Evolutionary conservation across 164 flowering plant species (phyloP).

Genomic region (Malania oleifera): DNA sequence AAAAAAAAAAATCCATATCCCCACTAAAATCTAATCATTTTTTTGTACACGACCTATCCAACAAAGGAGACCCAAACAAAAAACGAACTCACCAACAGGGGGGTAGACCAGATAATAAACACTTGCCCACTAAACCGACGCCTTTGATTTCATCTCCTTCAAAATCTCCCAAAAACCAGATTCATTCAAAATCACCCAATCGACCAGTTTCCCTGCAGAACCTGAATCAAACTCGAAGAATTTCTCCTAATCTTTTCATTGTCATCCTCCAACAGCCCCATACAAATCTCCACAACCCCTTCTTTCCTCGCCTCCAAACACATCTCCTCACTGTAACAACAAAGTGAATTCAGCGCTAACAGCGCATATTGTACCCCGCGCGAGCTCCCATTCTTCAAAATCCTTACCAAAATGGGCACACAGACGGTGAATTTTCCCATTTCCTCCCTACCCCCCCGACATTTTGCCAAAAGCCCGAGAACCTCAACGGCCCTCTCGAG

Average conservation of each 20-base stretch:
- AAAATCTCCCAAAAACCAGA: background rate
- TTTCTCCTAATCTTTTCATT: constrained; percentile 76
- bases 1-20: constrained; percentile 10
- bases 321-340: constrained; percentile 38
- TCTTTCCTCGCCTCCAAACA: constrained; percentile 41
- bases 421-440: constrained; percentile 48
- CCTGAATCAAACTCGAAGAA: constrained; percentile 58
- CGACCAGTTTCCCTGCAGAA: constrained; percentile 26
- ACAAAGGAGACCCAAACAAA: constrained; percentile 16
- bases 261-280: constrained; percentile 69
- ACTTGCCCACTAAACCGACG: constrained; percentile 1
- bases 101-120: constrained; percentile 1
- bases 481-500: constrained; percentile 85
- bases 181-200: constrained; percentile 5
- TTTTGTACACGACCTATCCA: constrained; percentile 34
- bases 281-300: constrained; percentile 60
- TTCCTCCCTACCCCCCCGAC: constrained; percentile 73
- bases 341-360: constrained; percentile 47
- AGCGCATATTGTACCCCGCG: constrained; percentile 63
- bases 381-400: constrained; percentile 51
- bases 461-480: constrained; percentile 63
- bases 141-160: background rate
- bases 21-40: constrained; percentile 17
- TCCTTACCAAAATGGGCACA: constrained; percentile 44
- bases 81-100: constrained; percentile 27